These are phyloP conservation scores for Hyphodiscus sp. DNA, from an alignment of 2,329 filamentous ascomycete genomes.

Conservation along the genomic window DNA sequence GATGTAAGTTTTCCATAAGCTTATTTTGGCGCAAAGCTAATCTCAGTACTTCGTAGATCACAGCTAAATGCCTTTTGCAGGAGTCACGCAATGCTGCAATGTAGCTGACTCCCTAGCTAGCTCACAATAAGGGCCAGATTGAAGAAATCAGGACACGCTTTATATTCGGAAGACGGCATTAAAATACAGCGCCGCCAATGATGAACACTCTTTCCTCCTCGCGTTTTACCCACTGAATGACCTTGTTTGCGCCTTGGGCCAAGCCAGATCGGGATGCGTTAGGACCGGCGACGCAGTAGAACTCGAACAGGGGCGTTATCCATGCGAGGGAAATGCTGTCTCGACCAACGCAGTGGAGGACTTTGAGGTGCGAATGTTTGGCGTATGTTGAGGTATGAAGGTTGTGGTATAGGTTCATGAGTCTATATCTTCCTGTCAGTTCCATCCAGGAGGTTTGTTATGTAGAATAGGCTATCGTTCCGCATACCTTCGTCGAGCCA, in stretches of 20 bases:
- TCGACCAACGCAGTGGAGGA: constrained; percentile 71
- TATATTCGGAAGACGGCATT: neutral
- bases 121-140: neutral
- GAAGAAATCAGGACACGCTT: neutral
- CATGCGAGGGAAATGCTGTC: constrained; percentile 79
- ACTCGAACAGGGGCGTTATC: constrained; percentile 85
- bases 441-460: neutral
- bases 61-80: no score
- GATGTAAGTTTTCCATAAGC: no score
- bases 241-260: constrained; percentile 78
- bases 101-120: no score
- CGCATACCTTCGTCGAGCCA: constrained; percentile 55
- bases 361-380: constrained; percentile 77
- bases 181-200: constrained; percentile 87
- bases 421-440: constrained; percentile 33
- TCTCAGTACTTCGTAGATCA: no score
- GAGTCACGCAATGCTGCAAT: no score
- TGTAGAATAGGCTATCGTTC: neutral
- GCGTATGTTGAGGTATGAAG: constrained; percentile 82
- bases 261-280: constrained; percentile 58
- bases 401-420: constrained; percentile 79
- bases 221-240: constrained; percentile 83
- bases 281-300: constrained; percentile 89
- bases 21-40: no score
- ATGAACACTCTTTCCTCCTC: constrained; percentile 96